These are phyloP conservation scores for Neonectria coccinea DNA, from an alignment of 2,329 filamentous ascomycete species.

Conservation along the genomic window DNA sequence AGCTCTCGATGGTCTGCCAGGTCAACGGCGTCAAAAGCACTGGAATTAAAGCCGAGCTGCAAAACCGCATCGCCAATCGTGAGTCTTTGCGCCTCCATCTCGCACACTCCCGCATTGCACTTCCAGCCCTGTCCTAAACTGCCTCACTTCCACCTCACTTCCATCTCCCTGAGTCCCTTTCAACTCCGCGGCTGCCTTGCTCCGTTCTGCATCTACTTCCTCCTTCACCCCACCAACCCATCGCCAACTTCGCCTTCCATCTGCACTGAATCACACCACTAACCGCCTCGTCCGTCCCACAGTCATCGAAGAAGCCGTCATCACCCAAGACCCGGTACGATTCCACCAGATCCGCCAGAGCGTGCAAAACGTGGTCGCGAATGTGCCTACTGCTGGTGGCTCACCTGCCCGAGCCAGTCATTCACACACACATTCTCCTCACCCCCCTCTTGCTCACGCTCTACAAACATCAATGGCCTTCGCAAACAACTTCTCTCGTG, in stretches of 20 bases:
- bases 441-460: constrained; percentile 26
- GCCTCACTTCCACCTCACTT: constrained; percentile 8
- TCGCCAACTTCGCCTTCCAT: constrained; percentile 1
- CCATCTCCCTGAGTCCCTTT: neutral
- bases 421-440: constrained; percentile 14
- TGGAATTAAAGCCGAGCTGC: constrained; percentile 87
- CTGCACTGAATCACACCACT: constrained; percentile 13
- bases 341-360: constrained; percentile 60
- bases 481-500: constrained; percentile 28
- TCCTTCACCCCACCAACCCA: neutral
- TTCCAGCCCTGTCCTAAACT: neutral
- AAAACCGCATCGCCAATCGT: constrained; percentile 83
- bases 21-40: constrained; percentile 80
- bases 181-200: neutral
- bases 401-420: constrained; percentile 36
- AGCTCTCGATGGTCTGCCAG: constrained; percentile 82
- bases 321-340: constrained; percentile 52
- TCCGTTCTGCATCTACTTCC: neutral
- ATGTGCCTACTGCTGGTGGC: constrained; percentile 39
- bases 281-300: constrained; percentile 3
- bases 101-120: neutral
- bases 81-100: constrained; percentile 54
- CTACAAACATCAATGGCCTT: constrained; percentile 36
- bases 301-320: constrained; percentile 58
- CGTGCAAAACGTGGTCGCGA: constrained; percentile 52